Evolutionary conservation across 2,329 filamentous ascomycete species (phyloP).

Genomic region (Hymenoscyphus fructigenus): DNA sequence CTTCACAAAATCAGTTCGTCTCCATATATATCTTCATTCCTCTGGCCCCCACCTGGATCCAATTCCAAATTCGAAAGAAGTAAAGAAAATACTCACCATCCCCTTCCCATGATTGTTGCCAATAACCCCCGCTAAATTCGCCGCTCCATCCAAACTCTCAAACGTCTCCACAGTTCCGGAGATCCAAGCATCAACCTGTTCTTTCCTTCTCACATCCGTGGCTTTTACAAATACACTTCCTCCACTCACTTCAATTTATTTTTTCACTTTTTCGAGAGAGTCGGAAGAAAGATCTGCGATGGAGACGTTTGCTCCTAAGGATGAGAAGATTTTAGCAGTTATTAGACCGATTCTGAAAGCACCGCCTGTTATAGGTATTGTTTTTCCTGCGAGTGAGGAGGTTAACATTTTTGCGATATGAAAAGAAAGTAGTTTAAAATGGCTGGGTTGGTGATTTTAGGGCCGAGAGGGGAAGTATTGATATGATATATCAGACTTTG

Average conservation of each 20-base stretch:
- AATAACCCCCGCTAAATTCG: conserved; percentile 40
- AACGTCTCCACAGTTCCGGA: conserved; percentile 34
- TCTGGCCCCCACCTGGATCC: too few species aligned
- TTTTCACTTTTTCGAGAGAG: conserved; percentile 30
- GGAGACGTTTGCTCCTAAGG: conserved; percentile 18
- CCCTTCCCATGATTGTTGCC: neutral
- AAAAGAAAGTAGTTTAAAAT: too few species aligned
- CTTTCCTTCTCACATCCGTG: conserved; percentile 1
- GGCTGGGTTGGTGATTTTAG: too few species aligned
- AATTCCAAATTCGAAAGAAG: too few species aligned
- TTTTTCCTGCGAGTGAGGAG: conserved; percentile 39
- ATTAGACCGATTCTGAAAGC: conserved; percentile 74
- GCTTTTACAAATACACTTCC: conserved; percentile 8
- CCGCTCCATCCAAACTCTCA: conserved; percentile 40
- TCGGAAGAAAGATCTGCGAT: conserved; percentile 21
- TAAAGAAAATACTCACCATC: too few species aligned
- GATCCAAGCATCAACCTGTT: conserved; percentile 38
- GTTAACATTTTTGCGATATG: neutral
- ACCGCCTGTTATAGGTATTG: conserved; percentile 74
- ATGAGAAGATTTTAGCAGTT: conserved; percentile 51
- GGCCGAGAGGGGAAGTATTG: too few species aligned
- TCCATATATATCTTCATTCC: too few species aligned
- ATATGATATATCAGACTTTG: too few species aligned
- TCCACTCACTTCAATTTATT: conserved; percentile 27
- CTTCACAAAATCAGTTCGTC: neutral